These are phyloP conservation scores for Talaromyces adpressus DNA, from an alignment of 495 filamentous ascomycete genomes.

Conservation along the genomic window DNA sequence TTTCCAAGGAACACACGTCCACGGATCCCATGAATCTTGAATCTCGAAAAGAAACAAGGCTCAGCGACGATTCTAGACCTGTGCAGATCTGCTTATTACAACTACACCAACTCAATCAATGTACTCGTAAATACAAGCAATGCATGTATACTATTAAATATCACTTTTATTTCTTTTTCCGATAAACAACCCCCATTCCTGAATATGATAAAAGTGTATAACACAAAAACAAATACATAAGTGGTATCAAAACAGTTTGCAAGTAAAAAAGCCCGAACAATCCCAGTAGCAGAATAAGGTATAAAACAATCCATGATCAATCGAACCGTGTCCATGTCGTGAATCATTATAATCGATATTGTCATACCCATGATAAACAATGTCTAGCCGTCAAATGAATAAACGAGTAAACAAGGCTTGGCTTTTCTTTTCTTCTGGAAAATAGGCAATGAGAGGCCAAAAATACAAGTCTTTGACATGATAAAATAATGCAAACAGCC, in stretches of 20 bases:
- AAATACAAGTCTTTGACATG: background rate
- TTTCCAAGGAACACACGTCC: background rate
- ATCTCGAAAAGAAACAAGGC: background rate
- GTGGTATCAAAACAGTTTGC: conserved; percentile 5
- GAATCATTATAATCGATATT: background rate
- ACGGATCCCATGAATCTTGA: background rate
- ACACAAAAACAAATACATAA: background rate
- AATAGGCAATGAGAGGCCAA: background rate
- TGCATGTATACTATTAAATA: background rate
- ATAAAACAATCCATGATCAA: background rate
- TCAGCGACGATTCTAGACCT: background rate
- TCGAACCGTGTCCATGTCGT: background rate
- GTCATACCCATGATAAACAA: background rate
- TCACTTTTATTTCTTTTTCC: conserved; percentile 6
- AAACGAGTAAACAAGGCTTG: background rate
- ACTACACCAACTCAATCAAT: background rate
- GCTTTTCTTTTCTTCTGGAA: background rate
- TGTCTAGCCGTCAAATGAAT: background rate
- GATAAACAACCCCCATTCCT: background rate
- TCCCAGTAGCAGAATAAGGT: background rate
- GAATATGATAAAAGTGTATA: conserved; percentile 2
- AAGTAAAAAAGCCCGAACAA: background rate
- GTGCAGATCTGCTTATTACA: background rate
- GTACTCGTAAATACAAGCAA: no score
- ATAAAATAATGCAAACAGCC: conserved; percentile 7